These are phyloP conservation scores for Cutaneotrichosporon curvatum DNA, from an alignment of 1,284 basidiomycete genomes.

Conservation along the genomic window DNA sequence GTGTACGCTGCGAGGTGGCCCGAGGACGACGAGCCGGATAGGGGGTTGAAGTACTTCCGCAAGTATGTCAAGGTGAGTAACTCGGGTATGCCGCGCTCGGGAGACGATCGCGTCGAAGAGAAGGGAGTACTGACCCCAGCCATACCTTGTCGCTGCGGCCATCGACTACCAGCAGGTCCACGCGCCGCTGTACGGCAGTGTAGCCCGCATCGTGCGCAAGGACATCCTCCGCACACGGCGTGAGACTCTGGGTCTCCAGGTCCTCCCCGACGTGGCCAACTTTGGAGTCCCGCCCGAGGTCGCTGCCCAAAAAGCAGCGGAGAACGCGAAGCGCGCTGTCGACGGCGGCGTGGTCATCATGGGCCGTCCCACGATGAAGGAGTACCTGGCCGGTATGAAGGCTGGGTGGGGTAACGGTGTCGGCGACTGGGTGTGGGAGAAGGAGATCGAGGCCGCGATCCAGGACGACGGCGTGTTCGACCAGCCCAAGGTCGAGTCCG, in stretches of 20 bases:
- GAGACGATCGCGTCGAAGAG: neutral
- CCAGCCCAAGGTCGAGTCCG: conserved; percentile 47
- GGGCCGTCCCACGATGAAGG: conserved; percentile 89
- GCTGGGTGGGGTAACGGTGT: conserved; percentile 77
- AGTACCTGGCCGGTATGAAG: conserved; percentile 80
- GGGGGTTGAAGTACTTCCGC: conserved; percentile 78
- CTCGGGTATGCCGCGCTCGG: too few species aligned
- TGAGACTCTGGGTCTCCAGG: conserved; percentile 57
- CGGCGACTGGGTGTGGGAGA: conserved; percentile 65
- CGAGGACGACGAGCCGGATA: conserved; percentile 86
- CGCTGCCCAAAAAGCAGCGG: conserved; percentile 56
- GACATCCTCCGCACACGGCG: conserved; percentile 53
- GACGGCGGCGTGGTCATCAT: conserved; percentile 78
- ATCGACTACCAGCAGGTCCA: conserved; percentile 81
- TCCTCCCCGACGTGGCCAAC: conserved; percentile 38
- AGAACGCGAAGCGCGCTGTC: conserved; percentile 58
- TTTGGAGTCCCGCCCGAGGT: conserved; percentile 38
- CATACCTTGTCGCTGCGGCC: conserved; percentile 85
- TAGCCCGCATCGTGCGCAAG: conserved; percentile 51
- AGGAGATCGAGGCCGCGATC: conserved; percentile 62
- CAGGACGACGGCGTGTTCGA: conserved; percentile 71
- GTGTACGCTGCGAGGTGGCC: conserved; percentile 88
- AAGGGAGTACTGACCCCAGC: conserved; percentile 51
- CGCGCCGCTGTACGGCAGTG: conserved; percentile 77
- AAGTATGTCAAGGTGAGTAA: conserved; percentile 85